phyloP scores from a whole-genome alignment of 1,284 basidiomycete genomes.

The Cutaneotrichosporon sp. region DNA sequence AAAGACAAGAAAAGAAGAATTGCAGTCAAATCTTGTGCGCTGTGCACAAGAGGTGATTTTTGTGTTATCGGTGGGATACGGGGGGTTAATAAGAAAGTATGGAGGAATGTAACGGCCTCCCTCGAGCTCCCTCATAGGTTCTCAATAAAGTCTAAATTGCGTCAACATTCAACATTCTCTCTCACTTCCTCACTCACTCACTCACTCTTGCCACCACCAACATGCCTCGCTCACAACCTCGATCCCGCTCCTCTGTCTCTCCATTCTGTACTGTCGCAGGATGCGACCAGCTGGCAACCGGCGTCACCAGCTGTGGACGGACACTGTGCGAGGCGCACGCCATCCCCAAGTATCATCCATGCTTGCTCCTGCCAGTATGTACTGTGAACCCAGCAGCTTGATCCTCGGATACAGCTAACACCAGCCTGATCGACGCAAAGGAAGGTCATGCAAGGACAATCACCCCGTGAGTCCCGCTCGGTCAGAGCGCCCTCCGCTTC shows the following conservation, averaged over 20 bases:
- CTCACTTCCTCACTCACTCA: background rate
- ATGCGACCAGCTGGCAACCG: background rate
- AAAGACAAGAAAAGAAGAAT: too few relatives aligned
- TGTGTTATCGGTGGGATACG: too few relatives aligned
- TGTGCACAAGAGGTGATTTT: too few relatives aligned
- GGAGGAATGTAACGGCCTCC: too few relatives aligned
- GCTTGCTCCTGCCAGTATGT: conserved; percentile 4
- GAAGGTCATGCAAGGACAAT: conserved; percentile 10
- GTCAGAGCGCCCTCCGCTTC: too few relatives aligned
- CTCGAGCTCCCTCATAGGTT: too few relatives aligned
- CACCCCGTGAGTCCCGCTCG: background rate
- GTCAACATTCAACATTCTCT: background rate
- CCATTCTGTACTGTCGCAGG: background rate
- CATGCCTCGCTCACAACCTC: background rate
- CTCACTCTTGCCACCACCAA: background rate
- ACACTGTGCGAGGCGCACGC: background rate
- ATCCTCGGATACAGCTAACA: background rate
- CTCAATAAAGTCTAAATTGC: background rate
- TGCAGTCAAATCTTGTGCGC: too few relatives aligned
- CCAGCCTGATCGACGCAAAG: conserved; percentile 1
- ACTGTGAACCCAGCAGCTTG: background rate
- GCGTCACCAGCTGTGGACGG: conserved; percentile 3
- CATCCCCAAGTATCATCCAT: conserved; percentile 7
- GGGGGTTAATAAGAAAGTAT: too few relatives aligned
- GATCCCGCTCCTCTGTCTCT: background rate